Base-by-base conservation (phyloP, 768 basidiomycete species). In the Xanthoconium purpureum region DNA sequence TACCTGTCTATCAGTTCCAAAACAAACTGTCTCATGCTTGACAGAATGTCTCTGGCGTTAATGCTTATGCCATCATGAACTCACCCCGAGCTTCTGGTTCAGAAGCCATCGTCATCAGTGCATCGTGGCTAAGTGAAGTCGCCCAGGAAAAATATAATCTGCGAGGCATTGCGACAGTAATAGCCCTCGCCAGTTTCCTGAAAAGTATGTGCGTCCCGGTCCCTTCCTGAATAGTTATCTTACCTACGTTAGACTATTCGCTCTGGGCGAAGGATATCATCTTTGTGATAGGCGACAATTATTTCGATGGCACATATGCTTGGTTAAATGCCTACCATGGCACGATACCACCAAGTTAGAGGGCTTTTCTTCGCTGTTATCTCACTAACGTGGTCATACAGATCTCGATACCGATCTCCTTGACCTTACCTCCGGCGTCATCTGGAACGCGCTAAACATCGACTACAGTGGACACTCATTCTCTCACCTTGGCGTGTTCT, bases 381-480 rank as follows among this genome's bases (percentile, higher is more conserved):
- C 10, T 32, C 24, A 17, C 51, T 59, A 24, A 62, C 37, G 3
- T 33, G 18, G 12, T 15, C 29, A 20, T 29, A 8, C 37, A 94
- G 93, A 88, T 66, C 75, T 94, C 17, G 62, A 75, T n/a, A 80
- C 82, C 1, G 84, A 89, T 36, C 74, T 78, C 10, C 76, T 97
- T 37, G 71, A 76, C 35, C 66, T 91, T 24, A 71, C 83, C 2
- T 91, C 92, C 3, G 95, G 94, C 4, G 88, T 94, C 7, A 89
- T 99, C 42, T 99, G 97, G 97, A 93, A 91, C 1, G 94, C 94
- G 12, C 73, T 99, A 45, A 90, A 89, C 63, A 84, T 99, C 42
- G 97, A 98, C 69, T 98, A 98, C 70, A 92, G 94, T 1, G 91
- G 94, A 0, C 96, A 99, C 72, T 98, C 95, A 0, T 96, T 98